Evolutionary conservation across 768 basidiomycete genomes (phyloP), one percentile per base, ranked within the genome.

Genomic region (Trametes cubensis): DNA sequence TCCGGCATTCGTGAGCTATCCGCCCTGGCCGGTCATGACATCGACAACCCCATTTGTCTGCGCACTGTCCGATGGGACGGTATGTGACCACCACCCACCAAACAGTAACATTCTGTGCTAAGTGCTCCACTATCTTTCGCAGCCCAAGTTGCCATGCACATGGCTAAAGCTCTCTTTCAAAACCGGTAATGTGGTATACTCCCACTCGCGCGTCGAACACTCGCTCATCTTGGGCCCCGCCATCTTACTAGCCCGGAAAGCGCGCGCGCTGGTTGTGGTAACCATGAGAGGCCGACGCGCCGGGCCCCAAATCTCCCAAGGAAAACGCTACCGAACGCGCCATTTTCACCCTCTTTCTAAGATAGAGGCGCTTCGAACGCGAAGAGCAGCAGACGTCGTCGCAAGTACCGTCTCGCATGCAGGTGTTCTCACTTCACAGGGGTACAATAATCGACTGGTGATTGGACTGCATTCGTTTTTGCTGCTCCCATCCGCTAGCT

Each of bases 21-120:
- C 17, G 44, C 17, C 11, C 38, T 50, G 25, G 17, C 57, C 57
- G 57, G 57, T 39, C 34, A 11, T 23, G n/a, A 7, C 10, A n/a
- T 41, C 14, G 23, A 28, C n/a, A 23, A n/a, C 25, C 48, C 39
- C 38, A 41, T 17, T 41, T 34, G 18, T 48, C 15, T 15, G 30
- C 30, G 20, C 18, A 13, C 20, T 13, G 21, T 18, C 55, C 55
- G 21, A 48, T 15, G 30, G 34, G 6, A 18, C 18, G 57, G 57
- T 58, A 58, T 58, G 57, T 41, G 57, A 58, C 48, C 38, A 20
- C 57, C 38, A 30, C 41, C 46, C 34, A 48, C 44, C 44, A 41
- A n/a, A 56, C 28, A 46, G 55, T 4, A 15, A 25, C 28, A 8
- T 30, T 45, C 41, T 28, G 30, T 41, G 3, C 28, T n/a, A 17